These are phyloP conservation scores for Beauveria varroae DNA, from an alignment of 2,329 filamentous ascomycete species.

Conservation along the genomic window DNA sequence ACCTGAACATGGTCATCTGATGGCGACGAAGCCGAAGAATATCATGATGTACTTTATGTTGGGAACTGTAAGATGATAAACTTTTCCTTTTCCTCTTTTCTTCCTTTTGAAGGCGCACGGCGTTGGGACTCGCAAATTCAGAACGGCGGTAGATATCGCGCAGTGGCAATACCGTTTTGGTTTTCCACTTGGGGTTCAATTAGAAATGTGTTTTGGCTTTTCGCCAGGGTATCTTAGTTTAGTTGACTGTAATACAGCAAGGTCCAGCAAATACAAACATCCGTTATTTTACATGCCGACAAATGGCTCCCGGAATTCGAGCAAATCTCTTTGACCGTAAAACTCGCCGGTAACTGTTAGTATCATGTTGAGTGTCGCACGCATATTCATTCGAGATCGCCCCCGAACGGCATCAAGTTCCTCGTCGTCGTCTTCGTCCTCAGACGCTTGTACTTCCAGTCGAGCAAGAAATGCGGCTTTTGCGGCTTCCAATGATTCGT, in stretches of 20 bases:
- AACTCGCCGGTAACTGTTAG: slow-evolving; percentile 79
- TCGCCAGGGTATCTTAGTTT: slow-evolving; percentile 7
- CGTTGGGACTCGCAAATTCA: slow-evolving; percentile 2
- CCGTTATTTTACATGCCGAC: slow-evolving; percentile 19
- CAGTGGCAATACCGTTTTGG: not conserved
- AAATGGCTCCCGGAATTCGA: slow-evolving; percentile 64
- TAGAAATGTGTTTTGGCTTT: not conserved
- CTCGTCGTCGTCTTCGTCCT: slow-evolving; percentile 15
- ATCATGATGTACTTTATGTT: slow-evolving; percentile 5
- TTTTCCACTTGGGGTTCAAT: not conserved
- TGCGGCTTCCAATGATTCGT: slow-evolving; percentile 34
- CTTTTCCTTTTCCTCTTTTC: not conserved
- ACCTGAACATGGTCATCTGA: slow-evolving; percentile 29
- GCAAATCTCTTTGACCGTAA: slow-evolving; percentile 81
- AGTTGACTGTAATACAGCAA: not conserved
- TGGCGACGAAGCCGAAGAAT: not conserved
- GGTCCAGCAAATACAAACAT: not conserved
- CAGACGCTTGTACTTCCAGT: slow-evolving; percentile 26
- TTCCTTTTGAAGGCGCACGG: slow-evolving; percentile 2
- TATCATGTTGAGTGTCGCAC: slow-evolving; percentile 85
- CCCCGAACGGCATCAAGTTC: slow-evolving; percentile 21
- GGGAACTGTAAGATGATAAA: not conserved
- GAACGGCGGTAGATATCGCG: slow-evolving; percentile 6
- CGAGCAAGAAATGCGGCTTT: slow-evolving; percentile 41
- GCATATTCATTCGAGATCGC: slow-evolving; percentile 42